Evolutionary conservation across 179 eudicot species (phyloP).

Genomic region (Kewa caespitosa): DNA sequence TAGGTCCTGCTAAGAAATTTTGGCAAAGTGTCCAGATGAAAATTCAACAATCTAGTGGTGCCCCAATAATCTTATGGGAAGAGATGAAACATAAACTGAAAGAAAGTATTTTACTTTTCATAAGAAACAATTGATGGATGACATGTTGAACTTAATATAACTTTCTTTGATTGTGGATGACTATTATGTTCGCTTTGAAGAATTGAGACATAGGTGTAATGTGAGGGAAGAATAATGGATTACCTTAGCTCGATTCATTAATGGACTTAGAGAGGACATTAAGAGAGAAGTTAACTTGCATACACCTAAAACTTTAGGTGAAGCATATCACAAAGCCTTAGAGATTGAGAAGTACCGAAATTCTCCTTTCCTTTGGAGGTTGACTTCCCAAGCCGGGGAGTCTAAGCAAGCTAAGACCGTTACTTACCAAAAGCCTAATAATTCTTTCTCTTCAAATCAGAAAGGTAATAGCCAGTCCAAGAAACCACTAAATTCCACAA

Average conservation of each 20-base stretch:
- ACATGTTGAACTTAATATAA: not conserved
- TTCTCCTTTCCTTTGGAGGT: not conserved
- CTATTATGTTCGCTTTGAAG: not conserved
- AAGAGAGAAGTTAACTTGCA: not conserved
- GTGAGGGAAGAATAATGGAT: not conserved
- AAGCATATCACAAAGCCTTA: not conserved
- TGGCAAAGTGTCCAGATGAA: not conserved
- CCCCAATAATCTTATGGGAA: not conserved
- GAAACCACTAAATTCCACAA: not conserved
- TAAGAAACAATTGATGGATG: not conserved
- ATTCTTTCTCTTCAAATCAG: too few relatives aligned
- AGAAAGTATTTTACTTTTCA: not conserved
- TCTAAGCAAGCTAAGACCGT: not conserved
- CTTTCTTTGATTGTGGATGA: not conserved
- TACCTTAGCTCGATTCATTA: not conserved
- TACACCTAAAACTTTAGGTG: not conserved
- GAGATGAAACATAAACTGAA: not conserved
- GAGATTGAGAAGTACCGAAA: constrained; percentile 8
- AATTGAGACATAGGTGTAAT: not conserved
- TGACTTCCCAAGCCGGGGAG: constrained; percentile 13
- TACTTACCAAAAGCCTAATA: not conserved
- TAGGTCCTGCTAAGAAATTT: constrained; percentile 7
- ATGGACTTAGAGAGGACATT: constrained; percentile 1
- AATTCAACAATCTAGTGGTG: not conserved
- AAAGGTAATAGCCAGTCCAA: not conserved